Base-by-base conservation (phyloP, 371 early-diverging fungal species). In the Actinomucor elegans region DNA sequence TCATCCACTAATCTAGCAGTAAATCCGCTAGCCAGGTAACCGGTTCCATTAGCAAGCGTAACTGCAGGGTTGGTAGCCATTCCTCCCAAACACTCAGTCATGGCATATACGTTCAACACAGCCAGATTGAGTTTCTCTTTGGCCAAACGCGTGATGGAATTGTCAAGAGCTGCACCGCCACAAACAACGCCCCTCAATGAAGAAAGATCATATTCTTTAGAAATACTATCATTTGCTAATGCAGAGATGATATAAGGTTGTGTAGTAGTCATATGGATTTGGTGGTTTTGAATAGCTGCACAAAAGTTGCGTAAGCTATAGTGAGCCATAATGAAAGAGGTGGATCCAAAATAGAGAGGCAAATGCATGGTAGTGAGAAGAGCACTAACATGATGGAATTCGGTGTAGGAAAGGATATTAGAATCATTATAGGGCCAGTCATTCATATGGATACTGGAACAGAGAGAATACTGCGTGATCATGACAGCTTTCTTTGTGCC, bases 181-280 rank as follows among this genome's bases (percentile, higher is more conserved):
- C 80, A 83, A 21, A 82, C 44, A 8, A 88, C 58, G 23, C 61
- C 61, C 10, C 67, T 40, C 1, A 94, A 61, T 12, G 83, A 79
- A 0, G 83, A 75, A 17, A 93, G 50, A 45, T 92, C 81, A 58
- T 78, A 90, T 5, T 87, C 57, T 26, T 71, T 67, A 11, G 89
- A 84, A 17, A 79, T 54, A 15, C 89, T 84, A 42, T 78, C 63
- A 50, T 89, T 88, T 14, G 77, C 76, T 18, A 91, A 59, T 14
- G 73, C 58, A 10, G 88, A 57, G 17, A 84, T 57, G 51, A 94
- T 86, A 1, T 93, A 93, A 6, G 95, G 95, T 0, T 86, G 93
- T 10, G 93, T 59, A 55, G 80, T 75, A 11, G 82, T 68, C 12
- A 71, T 62, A 4, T 82, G 77, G 40, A 90, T 79, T 37, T 79